phyloP scores from a whole-genome alignment of 2,329 filamentous ascomycete species.

The Apiospora kogelbergensis region DNA sequence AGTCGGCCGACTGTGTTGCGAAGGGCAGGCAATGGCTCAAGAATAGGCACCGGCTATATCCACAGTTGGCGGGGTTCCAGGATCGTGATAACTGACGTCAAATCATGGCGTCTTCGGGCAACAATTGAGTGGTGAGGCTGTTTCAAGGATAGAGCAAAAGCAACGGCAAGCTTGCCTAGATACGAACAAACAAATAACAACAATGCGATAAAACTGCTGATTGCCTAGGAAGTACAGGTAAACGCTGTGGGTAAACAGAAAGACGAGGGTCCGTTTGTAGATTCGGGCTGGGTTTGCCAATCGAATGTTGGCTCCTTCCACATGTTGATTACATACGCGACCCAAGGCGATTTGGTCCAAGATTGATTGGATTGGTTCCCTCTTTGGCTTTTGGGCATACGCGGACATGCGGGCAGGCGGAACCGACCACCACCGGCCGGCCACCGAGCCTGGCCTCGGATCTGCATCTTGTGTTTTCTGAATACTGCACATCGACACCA shows the following conservation, averaged over 20 bases:
- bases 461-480: not conserved
- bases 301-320: not conserved
- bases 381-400: not conserved
- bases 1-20: not conserved
- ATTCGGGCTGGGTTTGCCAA: not conserved
- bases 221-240: not conserved
- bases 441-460: slow-evolving; percentile 1
- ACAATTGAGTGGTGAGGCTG: not conserved
- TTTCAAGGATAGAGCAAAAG: not conserved
- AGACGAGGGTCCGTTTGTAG: not conserved
- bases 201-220: not conserved
- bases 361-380: not conserved
- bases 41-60: not conserved
- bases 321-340: not conserved
- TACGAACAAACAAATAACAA: not conserved
- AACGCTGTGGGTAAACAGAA: not conserved
- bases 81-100: not conserved
- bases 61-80: slow-evolving; percentile 5
- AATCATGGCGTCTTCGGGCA: not conserved
- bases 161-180: not conserved
- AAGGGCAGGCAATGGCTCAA: not conserved
- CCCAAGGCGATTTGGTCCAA: not conserved
- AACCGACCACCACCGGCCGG: not conserved
- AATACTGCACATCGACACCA: not conserved
- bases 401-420: not conserved